phyloP scores from a whole-genome alignment of 192 early-diverging fungal genomes.

The Coemansia sp. region DNA sequence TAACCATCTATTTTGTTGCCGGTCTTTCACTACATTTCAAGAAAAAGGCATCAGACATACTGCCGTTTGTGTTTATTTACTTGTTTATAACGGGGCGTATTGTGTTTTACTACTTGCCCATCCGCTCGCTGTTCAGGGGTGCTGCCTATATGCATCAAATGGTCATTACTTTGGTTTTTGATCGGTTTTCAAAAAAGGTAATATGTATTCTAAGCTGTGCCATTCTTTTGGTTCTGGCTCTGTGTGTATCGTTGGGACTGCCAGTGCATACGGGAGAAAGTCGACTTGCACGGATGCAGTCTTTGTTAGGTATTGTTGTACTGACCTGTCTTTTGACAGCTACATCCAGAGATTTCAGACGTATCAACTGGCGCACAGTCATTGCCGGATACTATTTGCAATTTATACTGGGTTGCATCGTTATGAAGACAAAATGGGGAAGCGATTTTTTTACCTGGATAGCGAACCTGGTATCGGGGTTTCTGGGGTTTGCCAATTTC shows the following conservation, averaged over 20 bases:
- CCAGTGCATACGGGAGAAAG: conserved; percentile 54
- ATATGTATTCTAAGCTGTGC: conserved; percentile 13
- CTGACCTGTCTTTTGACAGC: conserved; percentile 56
- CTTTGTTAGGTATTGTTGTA: conserved; percentile 67
- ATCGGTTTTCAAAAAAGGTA: conserved; percentile 19
- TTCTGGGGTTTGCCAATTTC: conserved; percentile 64
- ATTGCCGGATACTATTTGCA: conserved; percentile 68
- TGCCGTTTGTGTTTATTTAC: conserved; percentile 52
- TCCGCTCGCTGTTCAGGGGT: conserved; percentile 9
- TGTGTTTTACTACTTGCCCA: conserved; percentile 47
- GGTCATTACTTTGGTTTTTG: neutral
- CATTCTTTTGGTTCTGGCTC: conserved; percentile 42
- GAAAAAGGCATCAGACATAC: conserved; percentile 38
- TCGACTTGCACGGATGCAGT: conserved; percentile 71
- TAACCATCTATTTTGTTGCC: conserved; percentile 65
- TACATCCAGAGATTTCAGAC: conserved; percentile 62
- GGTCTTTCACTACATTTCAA: conserved; percentile 55
- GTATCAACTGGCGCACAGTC: conserved; percentile 78
- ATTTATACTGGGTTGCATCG: conserved; percentile 78
- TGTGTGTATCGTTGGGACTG: conserved; percentile 56
- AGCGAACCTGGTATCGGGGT: conserved; percentile 59
- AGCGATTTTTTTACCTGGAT: conserved; percentile 71
- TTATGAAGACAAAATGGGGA: conserved; percentile 71
- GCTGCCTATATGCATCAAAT: conserved; percentile 8
- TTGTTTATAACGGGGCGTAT: conserved; percentile 57